Percentiles rank a stretch among this genome's conserved stretches.
These are phyloP conservation scores for Kregervanrija pseudodelftensis DNA, from an alignment of 805 yeast genomes.

Conservation along the genomic window DNA sequence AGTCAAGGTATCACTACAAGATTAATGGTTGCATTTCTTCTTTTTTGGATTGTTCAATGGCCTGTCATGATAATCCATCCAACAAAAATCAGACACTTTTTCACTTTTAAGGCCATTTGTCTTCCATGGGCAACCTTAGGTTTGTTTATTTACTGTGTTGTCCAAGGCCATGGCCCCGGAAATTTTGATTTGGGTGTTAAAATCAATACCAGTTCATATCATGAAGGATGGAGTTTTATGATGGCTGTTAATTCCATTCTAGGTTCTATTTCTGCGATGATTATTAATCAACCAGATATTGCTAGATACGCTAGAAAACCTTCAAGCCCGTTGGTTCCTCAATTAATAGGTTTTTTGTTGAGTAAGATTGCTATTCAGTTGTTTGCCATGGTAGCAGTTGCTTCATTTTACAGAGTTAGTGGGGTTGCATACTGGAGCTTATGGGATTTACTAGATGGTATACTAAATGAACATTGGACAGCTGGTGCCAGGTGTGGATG, in stretches of 20 bases:
- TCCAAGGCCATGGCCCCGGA: conserved; percentile 27
- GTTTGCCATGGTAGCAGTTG: conserved; percentile 38
- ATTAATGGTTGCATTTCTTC: conserved; percentile 36
- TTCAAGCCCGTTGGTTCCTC: conserved; percentile 12
- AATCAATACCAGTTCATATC: conserved; percentile 10
- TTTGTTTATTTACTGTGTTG: conserved; percentile 24
- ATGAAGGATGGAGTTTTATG: conserved; percentile 14
- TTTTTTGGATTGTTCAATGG: conserved; percentile 38
- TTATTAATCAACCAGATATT: conserved; percentile 24
- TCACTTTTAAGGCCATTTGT: conserved; percentile 21
- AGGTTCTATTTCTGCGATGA: conserved; percentile 22
- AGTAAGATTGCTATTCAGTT: conserved; percentile 26
- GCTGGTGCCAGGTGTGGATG: conserved; percentile 42
- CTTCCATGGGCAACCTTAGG: conserved; percentile 28
- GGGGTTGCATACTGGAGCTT: conserved; percentile 37
- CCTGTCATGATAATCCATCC: conserved; percentile 38
- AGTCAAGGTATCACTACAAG: conserved; percentile 33
- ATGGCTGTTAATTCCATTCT: conserved; percentile 15
- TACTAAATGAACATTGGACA: conserved; percentile 32
- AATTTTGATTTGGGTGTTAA: conserved; percentile 24
- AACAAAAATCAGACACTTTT: conserved; percentile 28
- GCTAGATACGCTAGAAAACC: conserved; percentile 18
- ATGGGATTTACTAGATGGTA: conserved; percentile 30
- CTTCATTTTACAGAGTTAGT: conserved; percentile 30
- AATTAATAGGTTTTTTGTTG: conserved; percentile 31